Base-by-base conservation (phyloP, 1,284 basidiomycete species). In the Apiotrichum siamense region DNA sequence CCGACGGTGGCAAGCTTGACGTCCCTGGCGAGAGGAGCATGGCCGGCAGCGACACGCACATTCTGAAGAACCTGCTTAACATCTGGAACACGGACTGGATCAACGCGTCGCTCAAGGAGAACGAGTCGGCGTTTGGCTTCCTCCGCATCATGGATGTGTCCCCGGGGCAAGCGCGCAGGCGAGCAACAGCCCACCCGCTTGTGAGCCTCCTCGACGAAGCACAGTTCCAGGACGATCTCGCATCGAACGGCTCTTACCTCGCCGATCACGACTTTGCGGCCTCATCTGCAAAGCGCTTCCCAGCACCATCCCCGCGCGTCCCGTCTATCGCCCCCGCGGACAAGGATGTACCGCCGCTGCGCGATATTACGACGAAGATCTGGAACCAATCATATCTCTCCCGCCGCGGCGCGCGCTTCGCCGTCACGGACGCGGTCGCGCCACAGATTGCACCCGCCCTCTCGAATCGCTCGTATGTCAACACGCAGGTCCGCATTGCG, bases 21-120 rank as follows among this genome's bases (percentile, higher is more conserved):
- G 76, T 87, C 13, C 88, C 90, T 1, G 79, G 77, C 9, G 80
- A 85, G 63, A 66, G 78, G 23, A 77, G 80, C 20, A 70, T 76
- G 7, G 77, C 78, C 6, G 81, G 81, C 20, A 78, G 80, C 25
- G 82, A 85, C 54, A 82, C 79, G 21, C 77, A 81, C 50, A 81
- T 83, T 50, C 67, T 92, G 45, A 75, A 78, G 52, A 86, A 83
- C 57, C 75, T 94, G 57, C 83, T 93, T 77, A 93, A 87, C 67
- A 93, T 98, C 52, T 98, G 96, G 94, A 81, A 83, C 0, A 80
- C 85, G 0, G 85, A 88, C 55, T 83, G 86, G 80, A 83, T 97
- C 42, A 77, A 85, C 59, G 76, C 76, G 38, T 88, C 88, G n/a
- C 66, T 87, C 29, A 78, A 82, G 44, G 76, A 83, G 47, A 77